Percentiles rank a stretch among this genome's conserved stretches.
Evolutionary conservation across 768 basidiomycete species (phyloP).

Genomic region (Xerocomellus chrysenteron): DNA sequence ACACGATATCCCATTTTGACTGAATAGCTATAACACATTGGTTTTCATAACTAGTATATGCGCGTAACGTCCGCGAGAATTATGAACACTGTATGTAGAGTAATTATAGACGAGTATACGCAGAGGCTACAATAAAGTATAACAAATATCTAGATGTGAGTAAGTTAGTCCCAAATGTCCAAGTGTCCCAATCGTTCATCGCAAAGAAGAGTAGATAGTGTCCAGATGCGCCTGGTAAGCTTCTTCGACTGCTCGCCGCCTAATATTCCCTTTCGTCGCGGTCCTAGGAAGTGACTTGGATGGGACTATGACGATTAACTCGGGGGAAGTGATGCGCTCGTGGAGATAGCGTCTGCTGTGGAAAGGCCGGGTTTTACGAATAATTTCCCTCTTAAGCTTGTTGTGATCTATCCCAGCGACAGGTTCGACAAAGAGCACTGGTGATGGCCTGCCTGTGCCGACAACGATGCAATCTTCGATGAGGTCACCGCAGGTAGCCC

Average conservation of each 20-base stretch:
- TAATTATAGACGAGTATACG: conserved; percentile 12
- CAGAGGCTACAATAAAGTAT: conserved; percentile 6
- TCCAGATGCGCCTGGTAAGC: conserved; percentile 57
- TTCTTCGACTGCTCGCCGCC: conserved; percentile 73
- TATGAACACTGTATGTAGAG: conserved; percentile 17
- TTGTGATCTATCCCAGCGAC: conserved; percentile 48
- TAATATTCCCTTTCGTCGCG: conserved; percentile 79
- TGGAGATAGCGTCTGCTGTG: conserved; percentile 74
- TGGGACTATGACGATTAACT: conserved; percentile 69
- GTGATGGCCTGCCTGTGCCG: conserved; percentile 74
- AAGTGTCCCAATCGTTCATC: conserved; percentile 6
- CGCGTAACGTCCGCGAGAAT: conserved; percentile 1
- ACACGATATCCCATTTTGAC: not conserved
- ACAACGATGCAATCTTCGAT: conserved; percentile 76
- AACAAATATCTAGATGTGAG: conserved; percentile 9
- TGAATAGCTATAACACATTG: conserved; percentile 4
- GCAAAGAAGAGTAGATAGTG: conserved; percentile 44
- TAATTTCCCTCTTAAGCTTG: conserved; percentile 67
- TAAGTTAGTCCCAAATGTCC: conserved; percentile 18
- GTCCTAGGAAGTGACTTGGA: conserved; percentile 70
- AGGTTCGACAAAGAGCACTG: conserved; percentile 73
- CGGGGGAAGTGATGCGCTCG: conserved; percentile 64
- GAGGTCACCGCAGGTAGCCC: conserved; percentile 59
- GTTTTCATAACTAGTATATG: not conserved
- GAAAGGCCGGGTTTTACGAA: conserved; percentile 71